Conservation (phyloP, 75 land plant genomes). For the Azolla pinnata region DNA sequence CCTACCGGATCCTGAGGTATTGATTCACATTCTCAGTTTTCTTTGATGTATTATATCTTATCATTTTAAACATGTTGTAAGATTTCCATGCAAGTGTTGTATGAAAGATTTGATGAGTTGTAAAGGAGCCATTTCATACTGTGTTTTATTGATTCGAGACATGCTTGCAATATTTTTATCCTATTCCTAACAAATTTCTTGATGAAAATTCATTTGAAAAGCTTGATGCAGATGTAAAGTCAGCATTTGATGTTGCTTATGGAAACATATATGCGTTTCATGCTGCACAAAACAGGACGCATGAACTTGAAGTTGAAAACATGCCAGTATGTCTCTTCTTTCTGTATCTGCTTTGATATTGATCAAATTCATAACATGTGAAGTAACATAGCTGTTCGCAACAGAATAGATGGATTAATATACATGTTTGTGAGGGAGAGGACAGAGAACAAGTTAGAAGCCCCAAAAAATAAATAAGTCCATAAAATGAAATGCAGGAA, state of each 20-base stretch:
- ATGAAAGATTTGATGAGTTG: neutral
- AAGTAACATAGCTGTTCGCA: no score
- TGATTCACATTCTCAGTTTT: no score
- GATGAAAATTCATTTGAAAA: slow-evolving; percentile 8
- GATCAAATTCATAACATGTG: no score
- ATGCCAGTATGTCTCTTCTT: slow-evolving; percentile 59
- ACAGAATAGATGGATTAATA: no score
- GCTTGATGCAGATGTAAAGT: slow-evolving; percentile 72
- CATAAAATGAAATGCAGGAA: no score
- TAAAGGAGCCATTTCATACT: neutral
- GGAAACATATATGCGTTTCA: slow-evolving; percentile 86
- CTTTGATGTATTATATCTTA: no score
- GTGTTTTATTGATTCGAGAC: neutral
- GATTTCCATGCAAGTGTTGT: neutral
- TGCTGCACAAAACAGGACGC: slow-evolving; percentile 60
- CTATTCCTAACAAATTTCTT: slow-evolving; percentile 3
- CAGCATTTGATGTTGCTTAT: slow-evolving; percentile 95
- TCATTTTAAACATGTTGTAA: no score
- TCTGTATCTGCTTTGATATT: neutral
- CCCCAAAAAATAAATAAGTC: no score
- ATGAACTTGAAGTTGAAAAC: slow-evolving; percentile 72
- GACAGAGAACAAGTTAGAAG: no score
- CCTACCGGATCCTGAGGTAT: slow-evolving; percentile 88
- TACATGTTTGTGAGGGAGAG: no score
- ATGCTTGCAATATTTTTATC: neutral